A percentile compares a stretch with the other conserved stretches of the same genome.
These are phyloP conservation scores for Neurospora hispaniola DNA, from an alignment of 495 filamentous ascomycete species.

Conservation along the genomic window DNA sequence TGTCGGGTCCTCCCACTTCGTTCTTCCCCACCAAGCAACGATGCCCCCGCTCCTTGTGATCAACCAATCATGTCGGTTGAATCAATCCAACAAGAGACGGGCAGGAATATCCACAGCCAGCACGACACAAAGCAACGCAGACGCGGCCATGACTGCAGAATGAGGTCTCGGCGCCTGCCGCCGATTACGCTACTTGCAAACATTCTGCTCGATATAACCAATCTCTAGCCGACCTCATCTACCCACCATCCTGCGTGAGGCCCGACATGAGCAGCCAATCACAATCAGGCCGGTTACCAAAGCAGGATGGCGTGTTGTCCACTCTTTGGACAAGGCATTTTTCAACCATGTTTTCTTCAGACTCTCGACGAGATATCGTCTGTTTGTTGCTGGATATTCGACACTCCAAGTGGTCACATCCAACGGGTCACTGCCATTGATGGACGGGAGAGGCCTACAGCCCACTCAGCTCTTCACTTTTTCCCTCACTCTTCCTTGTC, in stretches of 20 bases:
- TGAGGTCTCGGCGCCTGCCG: too few relatives aligned
- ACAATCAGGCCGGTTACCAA: not conserved
- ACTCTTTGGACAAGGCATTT: not conserved
- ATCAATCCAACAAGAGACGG: not conserved
- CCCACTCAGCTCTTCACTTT: not conserved
- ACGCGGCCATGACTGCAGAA: too few relatives aligned
- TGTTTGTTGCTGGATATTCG: not conserved
- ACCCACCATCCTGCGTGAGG: not conserved
- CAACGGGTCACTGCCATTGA: not conserved
- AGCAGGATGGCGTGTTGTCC: not conserved
- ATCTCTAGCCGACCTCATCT: too few relatives aligned
- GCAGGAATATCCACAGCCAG: not conserved
- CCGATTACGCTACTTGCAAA: not conserved
- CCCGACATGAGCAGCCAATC: not conserved
- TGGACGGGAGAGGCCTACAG: not conserved
- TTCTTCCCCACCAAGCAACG: not conserved
- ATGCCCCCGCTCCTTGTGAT: too few relatives aligned
- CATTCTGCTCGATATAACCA: not conserved
- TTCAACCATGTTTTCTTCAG: not conserved
- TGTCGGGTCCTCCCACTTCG: not conserved
- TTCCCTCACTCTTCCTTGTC: not conserved
- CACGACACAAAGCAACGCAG: not conserved
- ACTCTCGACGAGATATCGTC: not conserved
- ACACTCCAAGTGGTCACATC: not conserved
- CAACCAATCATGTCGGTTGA: not conserved